These are phyloP conservation scores for Candida golubevii DNA, from an alignment of 805 yeast species.

Conservation along the genomic window DNA sequence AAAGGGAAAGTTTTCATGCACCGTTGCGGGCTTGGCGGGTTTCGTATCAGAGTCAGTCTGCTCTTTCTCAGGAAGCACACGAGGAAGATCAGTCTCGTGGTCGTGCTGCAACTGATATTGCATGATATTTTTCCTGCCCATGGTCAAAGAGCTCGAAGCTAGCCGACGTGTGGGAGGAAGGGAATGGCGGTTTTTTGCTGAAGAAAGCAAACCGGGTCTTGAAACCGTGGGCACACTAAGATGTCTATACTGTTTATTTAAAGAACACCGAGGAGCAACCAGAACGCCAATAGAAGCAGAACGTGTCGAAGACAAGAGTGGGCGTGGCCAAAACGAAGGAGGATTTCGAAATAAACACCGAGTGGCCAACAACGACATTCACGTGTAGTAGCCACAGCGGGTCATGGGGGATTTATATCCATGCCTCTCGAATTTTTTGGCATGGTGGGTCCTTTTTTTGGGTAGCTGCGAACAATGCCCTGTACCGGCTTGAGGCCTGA, in stretches of 20 bases:
- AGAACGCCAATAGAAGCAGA: not conserved
- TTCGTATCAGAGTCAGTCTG: constrained; percentile 1
- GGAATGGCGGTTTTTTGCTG: too few species aligned
- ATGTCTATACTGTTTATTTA: not conserved
- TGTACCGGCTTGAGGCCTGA: constrained; percentile 5
- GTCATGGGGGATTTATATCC: constrained; percentile 4
- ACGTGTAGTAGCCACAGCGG: constrained; percentile 2
- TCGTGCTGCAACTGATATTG: constrained; percentile 39
- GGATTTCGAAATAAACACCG: not conserved
- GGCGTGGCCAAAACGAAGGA: not conserved
- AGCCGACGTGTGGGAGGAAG: not conserved
- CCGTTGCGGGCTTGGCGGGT: constrained; percentile 14
- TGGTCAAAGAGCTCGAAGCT: constrained; percentile 11
- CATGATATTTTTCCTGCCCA: constrained; percentile 42
- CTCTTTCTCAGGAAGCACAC: constrained; percentile 4
- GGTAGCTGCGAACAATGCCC: constrained; percentile 11
- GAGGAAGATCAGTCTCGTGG: constrained; percentile 32
- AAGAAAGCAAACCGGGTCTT: too few species aligned
- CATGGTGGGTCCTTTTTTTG: constrained; percentile 3
- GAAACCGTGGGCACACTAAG: too few species aligned
- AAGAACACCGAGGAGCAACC: not conserved
- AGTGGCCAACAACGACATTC: constrained; percentile 2
- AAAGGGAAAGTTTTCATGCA: constrained; percentile 37
- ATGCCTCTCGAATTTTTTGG: not conserved
- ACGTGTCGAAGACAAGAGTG: too few species aligned